Evolutionary conservation across 2,329 filamentous ascomycete species (phyloP).

Genomic region (Penicillium thymicola): DNA sequence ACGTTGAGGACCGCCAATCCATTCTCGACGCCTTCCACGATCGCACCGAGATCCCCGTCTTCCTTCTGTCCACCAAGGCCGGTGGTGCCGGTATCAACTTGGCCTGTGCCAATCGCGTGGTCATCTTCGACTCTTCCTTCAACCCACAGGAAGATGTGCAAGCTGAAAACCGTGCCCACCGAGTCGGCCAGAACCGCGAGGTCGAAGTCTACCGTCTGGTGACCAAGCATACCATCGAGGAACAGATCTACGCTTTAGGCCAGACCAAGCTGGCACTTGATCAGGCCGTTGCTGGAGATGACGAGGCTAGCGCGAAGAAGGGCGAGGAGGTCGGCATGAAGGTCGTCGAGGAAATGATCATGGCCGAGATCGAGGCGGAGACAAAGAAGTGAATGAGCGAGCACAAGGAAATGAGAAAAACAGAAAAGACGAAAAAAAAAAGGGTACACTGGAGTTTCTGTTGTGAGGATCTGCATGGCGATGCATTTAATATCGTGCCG

Average conservation of each 20-base stretch:
- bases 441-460: background rate
- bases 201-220: constrained; percentile 90
- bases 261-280: constrained; percentile 92
- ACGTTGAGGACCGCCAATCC: constrained; percentile 77
- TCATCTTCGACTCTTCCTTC: constrained; percentile 96
- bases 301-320: constrained; percentile 50
- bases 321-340: constrained; percentile 50
- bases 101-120: constrained; percentile 91
- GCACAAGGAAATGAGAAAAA: constrained; percentile 10
- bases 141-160: constrained; percentile 99
- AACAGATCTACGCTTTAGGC: constrained; percentile 86
- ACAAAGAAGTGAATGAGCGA: background rate
- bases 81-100: constrained; percentile 97
- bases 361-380: constrained; percentile 36
- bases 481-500: constrained; percentile 1
- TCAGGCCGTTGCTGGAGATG: constrained; percentile 63
- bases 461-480: constrained; percentile 10
- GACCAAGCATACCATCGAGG: constrained; percentile 78
- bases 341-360: constrained; percentile 50
- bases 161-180: constrained; percentile 93
- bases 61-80: constrained; percentile 87
- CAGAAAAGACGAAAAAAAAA: background rate
- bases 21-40: constrained; percentile 84
- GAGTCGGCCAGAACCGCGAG: constrained; percentile 83
- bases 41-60: constrained; percentile 75